Conservation (phyloP, 2,329 filamentous ascomycete genomes). For the Orbilia oligospora region DNA sequence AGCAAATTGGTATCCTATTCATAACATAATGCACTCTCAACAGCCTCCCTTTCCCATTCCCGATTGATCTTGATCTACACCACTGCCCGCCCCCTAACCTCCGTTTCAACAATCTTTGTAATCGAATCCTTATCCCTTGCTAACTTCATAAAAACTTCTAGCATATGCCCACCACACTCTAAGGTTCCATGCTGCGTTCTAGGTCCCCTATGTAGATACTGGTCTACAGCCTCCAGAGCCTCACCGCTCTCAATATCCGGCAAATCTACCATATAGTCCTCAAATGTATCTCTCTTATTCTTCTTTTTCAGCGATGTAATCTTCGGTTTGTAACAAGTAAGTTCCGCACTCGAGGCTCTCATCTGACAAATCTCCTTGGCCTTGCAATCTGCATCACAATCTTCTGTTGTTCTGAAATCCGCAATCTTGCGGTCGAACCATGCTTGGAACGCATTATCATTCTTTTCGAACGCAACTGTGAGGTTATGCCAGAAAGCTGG, state of each 20-base stretch:
- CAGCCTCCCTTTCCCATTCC: neutral
- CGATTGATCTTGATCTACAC: neutral
- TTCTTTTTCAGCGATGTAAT: slow-evolving; percentile 27
- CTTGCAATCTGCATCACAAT: slow-evolving; percentile 69
- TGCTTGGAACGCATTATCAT: slow-evolving; percentile 69
- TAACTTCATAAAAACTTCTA: slow-evolving; percentile 54
- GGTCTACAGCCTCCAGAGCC: slow-evolving; percentile 36
- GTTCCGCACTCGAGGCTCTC: slow-evolving; percentile 71
- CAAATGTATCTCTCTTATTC: slow-evolving; percentile 32
- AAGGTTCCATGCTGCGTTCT: slow-evolving; percentile 54
- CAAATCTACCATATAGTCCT: neutral
- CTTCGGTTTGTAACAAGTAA: slow-evolving; percentile 69
- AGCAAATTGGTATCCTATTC: slow-evolving; percentile 51
- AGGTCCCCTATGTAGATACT: slow-evolving; percentile 48
- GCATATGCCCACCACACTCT: slow-evolving; percentile 54
- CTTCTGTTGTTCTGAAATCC: slow-evolving; percentile 67
- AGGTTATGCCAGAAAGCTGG: slow-evolving; percentile 75
- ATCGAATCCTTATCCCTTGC: slow-evolving; percentile 53
- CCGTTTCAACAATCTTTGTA: slow-evolving; percentile 43
- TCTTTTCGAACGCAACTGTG: slow-evolving; percentile 69
- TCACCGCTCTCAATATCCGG: slow-evolving; percentile 40
- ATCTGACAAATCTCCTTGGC: slow-evolving; percentile 71
- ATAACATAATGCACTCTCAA: neutral
- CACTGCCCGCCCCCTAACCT: slow-evolving; percentile 28
- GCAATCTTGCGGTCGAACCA: slow-evolving; percentile 71